Conservation (phyloP, 176 grass and related monocot species). For the Oryza punctata region DNA sequence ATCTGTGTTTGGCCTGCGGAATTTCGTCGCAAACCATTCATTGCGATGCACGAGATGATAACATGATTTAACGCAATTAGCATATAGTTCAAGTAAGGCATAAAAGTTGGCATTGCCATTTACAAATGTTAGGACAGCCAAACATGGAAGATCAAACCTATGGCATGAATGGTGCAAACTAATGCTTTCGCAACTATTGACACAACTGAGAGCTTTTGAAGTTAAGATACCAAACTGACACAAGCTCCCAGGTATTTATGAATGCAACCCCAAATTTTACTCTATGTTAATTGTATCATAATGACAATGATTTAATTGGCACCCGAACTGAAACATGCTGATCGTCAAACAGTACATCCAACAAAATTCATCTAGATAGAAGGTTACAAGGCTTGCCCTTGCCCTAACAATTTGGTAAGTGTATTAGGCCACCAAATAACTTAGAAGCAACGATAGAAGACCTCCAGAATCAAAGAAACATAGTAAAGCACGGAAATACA, state of each 20-base stretch:
- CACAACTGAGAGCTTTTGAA: not conserved
- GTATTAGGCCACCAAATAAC: not conserved
- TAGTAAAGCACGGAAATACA: not conserved
- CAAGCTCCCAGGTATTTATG: not conserved
- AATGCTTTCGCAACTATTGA: slow-evolving; percentile 2
- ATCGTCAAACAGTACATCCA: not conserved
- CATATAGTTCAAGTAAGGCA: not conserved
- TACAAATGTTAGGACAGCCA: not conserved
- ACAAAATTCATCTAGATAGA: not conserved
- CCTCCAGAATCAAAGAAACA: not conserved
- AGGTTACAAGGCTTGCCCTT: not conserved
- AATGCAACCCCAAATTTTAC: not conserved
- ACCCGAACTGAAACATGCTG: not conserved
- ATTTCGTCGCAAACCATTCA: slow-evolving; percentile 24
- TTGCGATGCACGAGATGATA: not conserved
- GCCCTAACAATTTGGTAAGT: not conserved
- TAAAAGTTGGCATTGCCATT: not conserved
- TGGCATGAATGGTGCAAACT: slow-evolving; percentile 1
- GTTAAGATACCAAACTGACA: not conserved
- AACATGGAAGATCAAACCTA: not conserved
- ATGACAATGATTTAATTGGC: not conserved
- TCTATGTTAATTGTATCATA: not conserved
- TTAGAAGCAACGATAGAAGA: not conserved
- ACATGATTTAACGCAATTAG: not conserved
- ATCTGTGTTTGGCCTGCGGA: slow-evolving; percentile 65